Percentiles rank a stretch among this genome's conserved stretches.
Conservation (phyloP, 2,329 filamentous ascomycete species). For the Colletotrichum caudatum region DNA sequence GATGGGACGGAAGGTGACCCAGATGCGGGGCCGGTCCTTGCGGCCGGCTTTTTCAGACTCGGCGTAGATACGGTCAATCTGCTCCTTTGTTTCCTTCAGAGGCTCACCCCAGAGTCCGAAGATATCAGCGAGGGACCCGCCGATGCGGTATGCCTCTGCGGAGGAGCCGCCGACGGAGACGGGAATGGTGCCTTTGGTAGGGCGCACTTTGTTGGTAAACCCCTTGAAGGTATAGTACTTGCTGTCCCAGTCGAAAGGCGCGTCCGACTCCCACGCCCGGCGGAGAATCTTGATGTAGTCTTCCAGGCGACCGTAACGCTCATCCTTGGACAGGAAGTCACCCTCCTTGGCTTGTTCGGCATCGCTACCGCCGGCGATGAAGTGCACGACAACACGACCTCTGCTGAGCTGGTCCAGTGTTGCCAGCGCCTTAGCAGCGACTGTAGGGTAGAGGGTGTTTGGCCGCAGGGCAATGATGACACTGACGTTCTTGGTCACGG, state of each 20-base stretch:
- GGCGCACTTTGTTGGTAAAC: slow-evolving; percentile 66
- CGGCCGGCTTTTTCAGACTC: slow-evolving; percentile 70
- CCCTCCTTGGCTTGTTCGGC: slow-evolving; percentile 70
- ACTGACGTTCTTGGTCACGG: slow-evolving; percentile 69
- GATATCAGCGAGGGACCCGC: slow-evolving; percentile 69
- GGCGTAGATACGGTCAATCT: slow-evolving; percentile 70
- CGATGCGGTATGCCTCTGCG: slow-evolving; percentile 69
- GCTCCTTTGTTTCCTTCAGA: slow-evolving; percentile 71
- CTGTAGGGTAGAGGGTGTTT: slow-evolving; percentile 72
- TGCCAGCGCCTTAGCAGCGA: slow-evolving; percentile 71
- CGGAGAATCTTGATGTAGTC: slow-evolving; percentile 72
- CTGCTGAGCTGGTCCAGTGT: slow-evolving; percentile 70
- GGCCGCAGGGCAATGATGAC: slow-evolving; percentile 72
- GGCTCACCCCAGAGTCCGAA: slow-evolving; percentile 75
- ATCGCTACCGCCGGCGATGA: slow-evolving; percentile 72
- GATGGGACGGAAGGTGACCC: slow-evolving; percentile 74
- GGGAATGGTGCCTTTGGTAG: slow-evolving; percentile 65
- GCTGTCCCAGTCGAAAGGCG: slow-evolving; percentile 72
- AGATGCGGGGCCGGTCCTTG: slow-evolving; percentile 67
- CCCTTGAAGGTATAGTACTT: slow-evolving; percentile 71
- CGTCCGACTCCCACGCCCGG: slow-evolving; percentile 67
- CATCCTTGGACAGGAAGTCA: slow-evolving; percentile 68
- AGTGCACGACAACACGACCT: slow-evolving; percentile 71
- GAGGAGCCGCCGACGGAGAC: slow-evolving; percentile 71
- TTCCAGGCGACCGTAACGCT: slow-evolving; percentile 69